Conservation (phyloP, 805 yeast genomes). For the Ogataea minuta region DNA sequence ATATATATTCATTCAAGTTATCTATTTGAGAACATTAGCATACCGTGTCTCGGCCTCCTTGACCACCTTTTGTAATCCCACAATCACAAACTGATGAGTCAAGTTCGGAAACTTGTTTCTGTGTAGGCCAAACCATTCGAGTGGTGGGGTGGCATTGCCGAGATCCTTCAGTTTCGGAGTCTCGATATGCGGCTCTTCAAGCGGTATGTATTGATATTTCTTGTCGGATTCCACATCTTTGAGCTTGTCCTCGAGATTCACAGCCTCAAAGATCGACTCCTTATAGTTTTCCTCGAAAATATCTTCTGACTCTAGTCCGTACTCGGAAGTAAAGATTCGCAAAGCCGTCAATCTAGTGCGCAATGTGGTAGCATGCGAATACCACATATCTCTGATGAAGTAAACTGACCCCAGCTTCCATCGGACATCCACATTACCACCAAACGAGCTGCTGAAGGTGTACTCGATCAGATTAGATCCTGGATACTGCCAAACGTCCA, state of each 20-base stretch:
- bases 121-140: constrained; percentile 97
- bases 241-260: constrained; percentile 40
- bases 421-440: constrained; percentile 83
- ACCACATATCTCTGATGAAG: constrained; percentile 89
- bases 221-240: constrained; percentile 47
- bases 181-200: constrained; percentile 76
- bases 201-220: constrained; percentile 56
- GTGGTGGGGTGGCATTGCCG: constrained; percentile 96
- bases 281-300: constrained; percentile 33
- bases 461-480: constrained; percentile 59
- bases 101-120: constrained; percentile 81
- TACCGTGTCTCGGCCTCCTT: constrained; percentile 61
- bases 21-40: constrained; percentile 46
- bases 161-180: constrained; percentile 87
- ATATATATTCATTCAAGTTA: neutral
- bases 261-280: constrained; percentile 33
- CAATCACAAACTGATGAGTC: constrained; percentile 77
- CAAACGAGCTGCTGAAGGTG: constrained; percentile 69
- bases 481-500: constrained; percentile 69
- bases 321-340: constrained; percentile 31
- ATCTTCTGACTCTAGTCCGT: constrained; percentile 34
- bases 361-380: constrained; percentile 75
- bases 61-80: constrained; percentile 70
- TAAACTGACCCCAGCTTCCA: constrained; percentile 95
- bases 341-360: constrained; percentile 52